A percentile compares a stretch with the other conserved stretches of the same genome.
Conservation (phyloP, 2,329 filamentous ascomycete species). For the Neofusicoccum cordaticola region DNA sequence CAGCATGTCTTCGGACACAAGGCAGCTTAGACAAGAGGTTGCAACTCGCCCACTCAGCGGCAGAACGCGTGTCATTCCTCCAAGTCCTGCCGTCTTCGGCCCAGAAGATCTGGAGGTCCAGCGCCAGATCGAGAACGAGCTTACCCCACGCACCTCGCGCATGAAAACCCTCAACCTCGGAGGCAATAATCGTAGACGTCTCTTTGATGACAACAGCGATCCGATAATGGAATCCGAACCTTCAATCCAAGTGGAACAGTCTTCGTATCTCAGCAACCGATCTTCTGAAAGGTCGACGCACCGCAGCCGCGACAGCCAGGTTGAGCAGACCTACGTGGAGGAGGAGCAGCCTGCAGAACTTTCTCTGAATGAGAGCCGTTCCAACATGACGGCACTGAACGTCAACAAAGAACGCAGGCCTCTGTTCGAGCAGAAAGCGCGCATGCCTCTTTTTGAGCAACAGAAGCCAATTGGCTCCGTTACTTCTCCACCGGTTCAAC, state of each 20-base stretch:
- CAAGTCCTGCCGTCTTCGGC: not conserved
- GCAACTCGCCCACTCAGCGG: not conserved
- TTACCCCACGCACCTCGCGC: not conserved
- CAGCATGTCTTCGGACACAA: not conserved
- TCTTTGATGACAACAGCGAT: not conserved
- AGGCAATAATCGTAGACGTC: not conserved
- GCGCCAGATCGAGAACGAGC: slow-evolving; percentile 9
- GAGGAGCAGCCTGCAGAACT: not conserved
- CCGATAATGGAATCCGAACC: not conserved
- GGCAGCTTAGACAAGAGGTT: not conserved
- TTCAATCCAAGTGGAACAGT: not conserved
- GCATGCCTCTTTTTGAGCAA: not conserved
- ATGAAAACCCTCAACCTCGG: not conserved
- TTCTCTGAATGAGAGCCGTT: not conserved
- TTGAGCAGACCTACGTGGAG: slow-evolving; percentile 27
- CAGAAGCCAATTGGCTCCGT: not conserved
- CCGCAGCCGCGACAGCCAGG: slow-evolving; percentile 15
- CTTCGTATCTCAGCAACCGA: not conserved
- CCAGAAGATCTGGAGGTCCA: slow-evolving; percentile 6
- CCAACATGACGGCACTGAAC: not conserved
- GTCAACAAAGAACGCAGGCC: not conserved
- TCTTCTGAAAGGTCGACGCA: not conserved
- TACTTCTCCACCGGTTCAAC: not conserved
- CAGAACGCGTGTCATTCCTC: not conserved
- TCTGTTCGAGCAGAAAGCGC: not conserved